These are phyloP conservation scores for Phanerodontia chrysosporium DNA, from an alignment of 768 basidiomycete genomes.

Conservation along the genomic window DNA sequence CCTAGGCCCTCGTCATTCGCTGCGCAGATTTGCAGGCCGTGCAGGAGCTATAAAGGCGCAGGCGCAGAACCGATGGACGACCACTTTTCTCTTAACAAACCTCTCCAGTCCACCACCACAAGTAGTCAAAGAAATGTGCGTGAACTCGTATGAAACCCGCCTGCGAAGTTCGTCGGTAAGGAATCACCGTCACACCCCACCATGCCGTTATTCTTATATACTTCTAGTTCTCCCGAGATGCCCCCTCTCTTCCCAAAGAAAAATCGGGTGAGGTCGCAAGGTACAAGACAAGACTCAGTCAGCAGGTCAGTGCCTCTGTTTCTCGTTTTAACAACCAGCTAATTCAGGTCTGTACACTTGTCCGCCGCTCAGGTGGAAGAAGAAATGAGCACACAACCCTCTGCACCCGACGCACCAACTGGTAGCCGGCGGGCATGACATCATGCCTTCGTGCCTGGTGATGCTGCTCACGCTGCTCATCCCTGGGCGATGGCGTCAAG, in stretches of 20 bases:
- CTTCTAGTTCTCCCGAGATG: neutral
- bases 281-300: neutral
- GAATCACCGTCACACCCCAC: too few relatives aligned
- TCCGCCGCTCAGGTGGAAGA: neutral
- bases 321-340: neutral
- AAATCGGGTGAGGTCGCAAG: neutral
- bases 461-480: neutral
- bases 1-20: too few relatives aligned
- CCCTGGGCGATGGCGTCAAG: neutral
- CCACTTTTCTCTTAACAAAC: too few relatives aligned
- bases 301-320: neutral
- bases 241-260: neutral
- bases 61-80: too few relatives aligned
- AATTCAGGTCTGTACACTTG: neutral
- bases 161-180: neutral
- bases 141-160: neutral
- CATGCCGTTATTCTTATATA: too few relatives aligned
- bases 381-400: neutral
- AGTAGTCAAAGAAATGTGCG: neutral
- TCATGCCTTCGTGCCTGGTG: neutral
- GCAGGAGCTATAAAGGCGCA: too few relatives aligned
- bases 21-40: too few relatives aligned
- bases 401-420: neutral
- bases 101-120: too few relatives aligned
- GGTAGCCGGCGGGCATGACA: neutral